Conservation (phyloP, 2,329 filamentous ascomycete species). For the Ophiosphaerella narmari region DNA sequence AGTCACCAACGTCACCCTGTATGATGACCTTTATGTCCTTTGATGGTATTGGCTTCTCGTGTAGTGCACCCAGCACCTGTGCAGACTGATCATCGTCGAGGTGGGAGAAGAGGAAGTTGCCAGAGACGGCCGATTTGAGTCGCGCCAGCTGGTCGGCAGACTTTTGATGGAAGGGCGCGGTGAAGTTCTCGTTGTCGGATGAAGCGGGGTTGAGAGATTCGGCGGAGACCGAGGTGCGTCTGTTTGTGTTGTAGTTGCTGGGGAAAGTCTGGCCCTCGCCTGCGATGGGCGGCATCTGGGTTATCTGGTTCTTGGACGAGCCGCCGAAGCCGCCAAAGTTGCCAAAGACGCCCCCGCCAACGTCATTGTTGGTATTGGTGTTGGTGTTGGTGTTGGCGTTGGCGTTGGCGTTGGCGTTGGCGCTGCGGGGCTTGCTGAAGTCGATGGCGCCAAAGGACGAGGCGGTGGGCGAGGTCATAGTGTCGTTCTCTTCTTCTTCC, state of each 20-base stretch:
- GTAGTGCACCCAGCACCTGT: constrained; percentile 85
- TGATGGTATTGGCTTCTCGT: constrained; percentile 93
- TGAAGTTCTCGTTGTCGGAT: constrained; percentile 85
- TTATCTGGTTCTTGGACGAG: constrained; percentile 42
- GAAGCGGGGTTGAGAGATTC: constrained; percentile 92
- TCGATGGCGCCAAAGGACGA: constrained; percentile 51
- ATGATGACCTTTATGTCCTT: constrained; percentile 90
- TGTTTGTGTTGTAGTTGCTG: constrained; percentile 89
- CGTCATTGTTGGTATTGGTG: constrained; percentile 16
- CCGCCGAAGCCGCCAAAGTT: constrained; percentile 43
- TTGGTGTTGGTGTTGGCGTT: no score
- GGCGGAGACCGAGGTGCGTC: constrained; percentile 93
- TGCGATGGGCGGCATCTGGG: constrained; percentile 50
- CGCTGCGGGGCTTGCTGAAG: constrained; percentile 45
- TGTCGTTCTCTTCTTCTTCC: constrained; percentile 83
- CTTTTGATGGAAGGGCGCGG: constrained; percentile 84
- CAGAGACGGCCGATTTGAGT: constrained; percentile 78
- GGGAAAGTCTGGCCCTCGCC: constrained; percentile 73
- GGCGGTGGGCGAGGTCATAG: constrained; percentile 72
- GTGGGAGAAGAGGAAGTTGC: constrained; percentile 93
- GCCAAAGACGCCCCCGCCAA: constrained; percentile 49
- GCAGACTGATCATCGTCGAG: constrained; percentile 90
- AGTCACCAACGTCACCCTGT: constrained; percentile 94
- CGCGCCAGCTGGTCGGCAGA: constrained; percentile 77
- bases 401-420: constrained; percentile 1